phyloP scores from a whole-genome alignment of 441 rosid species.

The Brassica balearica region DNA sequence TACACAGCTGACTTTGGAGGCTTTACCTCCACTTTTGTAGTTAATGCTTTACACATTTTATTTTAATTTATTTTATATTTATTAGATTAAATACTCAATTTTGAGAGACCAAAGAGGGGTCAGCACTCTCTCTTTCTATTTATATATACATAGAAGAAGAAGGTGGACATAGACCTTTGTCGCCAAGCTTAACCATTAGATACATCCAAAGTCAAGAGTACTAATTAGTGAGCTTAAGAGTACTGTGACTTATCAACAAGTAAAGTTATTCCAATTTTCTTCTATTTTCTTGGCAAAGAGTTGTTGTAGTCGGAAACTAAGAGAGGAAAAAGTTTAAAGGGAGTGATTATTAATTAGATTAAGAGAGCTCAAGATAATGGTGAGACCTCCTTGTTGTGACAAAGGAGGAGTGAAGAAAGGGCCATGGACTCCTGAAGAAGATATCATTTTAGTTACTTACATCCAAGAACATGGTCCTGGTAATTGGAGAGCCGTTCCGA shows the following conservation, averaged over 20 bases:
- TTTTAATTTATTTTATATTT: not conserved
- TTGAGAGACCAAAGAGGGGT: conserved; percentile 49
- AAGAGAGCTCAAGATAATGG: conserved; percentile 54
- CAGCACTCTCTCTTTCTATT: conserved; percentile 48
- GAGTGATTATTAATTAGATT: conserved; percentile 9
- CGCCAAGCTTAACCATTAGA: conserved; percentile 48
- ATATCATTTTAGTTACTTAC: conserved; percentile 80
- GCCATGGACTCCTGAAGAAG: conserved; percentile 99
- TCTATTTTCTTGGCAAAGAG: conserved; percentile 27
- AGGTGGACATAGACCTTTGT: conserved; percentile 40
- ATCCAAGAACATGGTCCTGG: conserved; percentile 97
- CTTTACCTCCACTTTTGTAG: conserved; percentile 45
- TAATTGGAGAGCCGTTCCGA: conserved; percentile 89
- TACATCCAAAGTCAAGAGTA: conserved; percentile 32
- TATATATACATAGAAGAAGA: conserved; percentile 51
- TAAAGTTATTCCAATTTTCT: conserved; percentile 12
- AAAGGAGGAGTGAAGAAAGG: conserved; percentile 88
- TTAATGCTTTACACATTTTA: conserved; percentile 56
- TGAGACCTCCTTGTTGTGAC: conserved; percentile 92
- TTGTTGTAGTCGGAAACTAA: conserved; percentile 13
- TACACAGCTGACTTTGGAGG: conserved; percentile 66
- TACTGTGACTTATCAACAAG: conserved; percentile 25
- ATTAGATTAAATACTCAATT: conserved; percentile 34
- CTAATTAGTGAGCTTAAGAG: conserved; percentile 35
- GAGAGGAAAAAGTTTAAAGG: conserved; percentile 1